Conservation (phyloP, 2,329 filamentous ascomycete species). For the Hortaea sp. region DNA sequence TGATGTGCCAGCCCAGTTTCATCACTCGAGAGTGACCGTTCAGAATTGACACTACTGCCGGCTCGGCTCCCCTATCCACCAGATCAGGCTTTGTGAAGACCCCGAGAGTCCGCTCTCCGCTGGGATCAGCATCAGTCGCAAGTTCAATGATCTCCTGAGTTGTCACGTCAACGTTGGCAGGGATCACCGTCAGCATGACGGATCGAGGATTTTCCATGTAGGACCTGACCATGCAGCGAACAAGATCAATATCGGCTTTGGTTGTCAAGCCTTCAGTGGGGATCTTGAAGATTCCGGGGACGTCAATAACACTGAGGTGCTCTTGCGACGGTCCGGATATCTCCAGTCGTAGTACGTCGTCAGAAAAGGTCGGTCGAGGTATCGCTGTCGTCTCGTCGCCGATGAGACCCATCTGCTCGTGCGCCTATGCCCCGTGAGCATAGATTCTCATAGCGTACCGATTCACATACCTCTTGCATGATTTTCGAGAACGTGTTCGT, state of each 20-base stretch:
- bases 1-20: constrained; percentile 24
- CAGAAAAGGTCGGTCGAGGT: constrained; percentile 15
- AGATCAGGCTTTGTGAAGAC: constrained; percentile 30
- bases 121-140: constrained; percentile 26
- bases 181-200: constrained; percentile 35
- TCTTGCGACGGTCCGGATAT: constrained; percentile 18
- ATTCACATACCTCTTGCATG: constrained; percentile 11
- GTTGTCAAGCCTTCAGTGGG: constrained; percentile 26
- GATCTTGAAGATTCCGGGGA: constrained; percentile 25
- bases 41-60: constrained; percentile 15
- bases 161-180: constrained; percentile 34
- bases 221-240: constrained; percentile 28
- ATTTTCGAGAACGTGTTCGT: constrained; percentile 11
- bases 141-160: constrained; percentile 38
- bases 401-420: constrained; percentile 8
- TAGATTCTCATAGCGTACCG: not conserved
- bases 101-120: constrained; percentile 26
- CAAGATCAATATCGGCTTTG: constrained; percentile 28
- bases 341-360: constrained; percentile 21
- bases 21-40: constrained; percentile 16
- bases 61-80: constrained; percentile 19
- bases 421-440: constrained; percentile 3
- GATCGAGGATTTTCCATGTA: constrained; percentile 33
- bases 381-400: constrained; percentile 1
- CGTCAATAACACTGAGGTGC: constrained; percentile 22